Evolutionary conservation across 306 rosid genomes (phyloP).

Genomic region (barrel medic (Medicago truncatula)): MtrunA17r5.0-ANR NC_053046.1:7686501-7687000

Average conservation of each 20-base stretch:
- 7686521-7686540: neutral
- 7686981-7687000: neutral
- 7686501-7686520: slow-evolving; percentile 14
- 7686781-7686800: neutral
- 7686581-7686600: neutral
- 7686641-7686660: neutral
- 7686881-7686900: neutral
- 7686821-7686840: neutral
- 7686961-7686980: neutral
- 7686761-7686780: neutral
- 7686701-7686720: neutral
- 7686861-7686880: neutral
- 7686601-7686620: neutral
- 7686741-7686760: neutral
- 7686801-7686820: neutral
- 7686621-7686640: neutral
- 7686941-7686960: neutral
- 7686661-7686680: neutral
- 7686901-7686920: too few relatives aligned
- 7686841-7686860: neutral
- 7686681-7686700: slow-evolving; percentile 7
- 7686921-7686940: too few relatives aligned
- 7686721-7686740: neutral
- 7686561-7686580: slow-evolving; percentile 2
- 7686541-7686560: neutral